Base-by-base conservation (phyloP, 1,284 basidiomycete genomes). In the Ustilago cynodontis region DNA sequence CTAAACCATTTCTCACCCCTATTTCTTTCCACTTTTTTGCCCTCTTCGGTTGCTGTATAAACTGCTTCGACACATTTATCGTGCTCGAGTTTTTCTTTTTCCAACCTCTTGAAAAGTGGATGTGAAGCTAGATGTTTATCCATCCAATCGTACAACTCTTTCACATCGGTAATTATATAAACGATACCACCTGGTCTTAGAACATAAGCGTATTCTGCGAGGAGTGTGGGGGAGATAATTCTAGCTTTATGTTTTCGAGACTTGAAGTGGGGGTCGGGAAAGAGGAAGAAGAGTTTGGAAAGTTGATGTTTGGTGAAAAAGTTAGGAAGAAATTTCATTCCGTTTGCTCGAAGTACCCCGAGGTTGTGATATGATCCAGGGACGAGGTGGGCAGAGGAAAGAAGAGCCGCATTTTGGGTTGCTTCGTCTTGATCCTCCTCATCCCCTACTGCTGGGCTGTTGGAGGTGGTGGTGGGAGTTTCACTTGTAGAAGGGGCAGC, bases 221-320 rank as follows among this genome's bases (percentile, higher is more conserved):
- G 90, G 29, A 99, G 89, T 0, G 95, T 95, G 2, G 94, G 93
- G 3, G 95, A 97, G 82, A 98, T 95, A 85, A 98, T 98, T 78
- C 89, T 92, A 88, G 86, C 96, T 88, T 99, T 99, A 89, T 98
- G 96, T 87, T 99, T 99, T 80, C 95, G 91, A 20, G 91, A 90
- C 87, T 99, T 99, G 90, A 99, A 99, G 87, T 99, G 97, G 0
- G 97, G 97, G 87, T 99, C 97, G 35, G 97, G 97, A 87, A 98
- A 99, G 70, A 99, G 90, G 89, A 99, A 98, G 88, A 99, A 99
- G 71, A 99, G 90, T 71, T 97, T 93, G 49, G 64, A 65, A 7
- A 85, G 68, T 84, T 97, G 96, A 70, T 92, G 92, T 85, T 95
- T 95, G 13, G 89, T 86, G 87, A 99, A 98, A 87, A 95, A 98